Base-by-base conservation (phyloP, 169 alveolate genomes). In the Plasmodium falciparum region DNA sequence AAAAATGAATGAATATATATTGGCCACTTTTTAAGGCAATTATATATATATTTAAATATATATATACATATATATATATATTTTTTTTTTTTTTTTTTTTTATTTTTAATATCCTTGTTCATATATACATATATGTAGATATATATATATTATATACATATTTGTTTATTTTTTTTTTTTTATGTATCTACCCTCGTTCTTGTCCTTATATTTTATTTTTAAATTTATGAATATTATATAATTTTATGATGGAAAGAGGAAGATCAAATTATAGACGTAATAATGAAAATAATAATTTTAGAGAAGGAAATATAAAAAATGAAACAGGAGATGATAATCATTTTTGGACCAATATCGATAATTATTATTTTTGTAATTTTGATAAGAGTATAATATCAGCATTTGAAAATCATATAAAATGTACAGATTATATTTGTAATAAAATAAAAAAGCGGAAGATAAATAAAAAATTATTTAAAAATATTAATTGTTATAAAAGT, bases 331-430 rank as follows among this genome's bases (percentile, higher is more conserved):
- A 83, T 72, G 83, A 83, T 56, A 43, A 83, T 69, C 80, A 67
- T 3, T 83, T 83, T 62, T 83, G 91, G 91, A 22, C 91, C 5
- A 83, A 67, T 61, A 69, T 83, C 24, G 91, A 83, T 24, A 83
- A 54, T 63, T 83, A 83, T 26, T 83, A 83, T 62, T 83, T 83
- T 72, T 83, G 85, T 22, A 83, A 83, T 69, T 83, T 83, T 69
- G 91, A 83, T 63, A 52, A 54, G 39, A 83, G 83, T 9, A 26
- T 83, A 56, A 69, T 83, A 26, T 29, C 85, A 15, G 73, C 91
- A n/a, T 83, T 83, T 83, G 91, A 83, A 33, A 83, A 83, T 61
- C 91, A 83, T 50, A 83, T 83, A 15, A 69, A 56, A 83, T 83
- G 91, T 39, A 69, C 91, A 0, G 91, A 83, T 83, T 83, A 83